Evolutionary conservation across 345 rosid species (phyloP), one percentile per base, ranked within the genome.

Genomic region (Lepidium sativum): DNA sequence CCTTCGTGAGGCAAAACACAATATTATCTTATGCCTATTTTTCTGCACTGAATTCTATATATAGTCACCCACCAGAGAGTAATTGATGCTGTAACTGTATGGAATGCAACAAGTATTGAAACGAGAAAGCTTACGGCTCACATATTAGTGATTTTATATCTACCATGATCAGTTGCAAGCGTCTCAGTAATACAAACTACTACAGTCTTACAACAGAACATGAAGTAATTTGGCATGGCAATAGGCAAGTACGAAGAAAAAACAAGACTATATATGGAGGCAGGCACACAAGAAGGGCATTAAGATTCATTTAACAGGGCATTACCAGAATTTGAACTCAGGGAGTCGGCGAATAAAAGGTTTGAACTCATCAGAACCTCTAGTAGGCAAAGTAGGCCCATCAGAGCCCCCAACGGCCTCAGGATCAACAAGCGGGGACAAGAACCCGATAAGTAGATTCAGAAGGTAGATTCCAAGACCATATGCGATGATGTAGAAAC

Each of bases 301-400:
- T 38, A 4, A 40, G 18, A 14, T 20, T 3, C 6, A 63, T 23
- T n/a, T n/a, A 2, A 52, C 35, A 45, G 4, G 29, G 51, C 6
- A 18, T 54, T 67, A 92, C 98, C 98, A 92, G 86, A 89, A 89
- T 76, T 92, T 92, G 70, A 92, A 92, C 86, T 92, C 97, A 0
- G 97, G 98, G 38, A 92, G 94, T 5, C 98, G 81, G 48, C 97
- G 94, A 71, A 92, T 87, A 71, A 89, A 92, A 2, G 97, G 97
- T 82, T 86, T 89, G 82, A 92, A 92, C 77, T 92, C 98, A 70
- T 92, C 97, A 41, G 98, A 92, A 57, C 91, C 94, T 76, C 86
- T 87, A 10, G 98, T 92, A 1, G 98, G 98, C 65, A 92, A 75
- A 31, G 77, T 39, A 73, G 98, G 86, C n/a, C 94, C 96, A 70